These are phyloP conservation scores for Secale cereale DNA, from an alignment of 176 grass and related monocot genomes.

Conservation along the genomic window DNA sequence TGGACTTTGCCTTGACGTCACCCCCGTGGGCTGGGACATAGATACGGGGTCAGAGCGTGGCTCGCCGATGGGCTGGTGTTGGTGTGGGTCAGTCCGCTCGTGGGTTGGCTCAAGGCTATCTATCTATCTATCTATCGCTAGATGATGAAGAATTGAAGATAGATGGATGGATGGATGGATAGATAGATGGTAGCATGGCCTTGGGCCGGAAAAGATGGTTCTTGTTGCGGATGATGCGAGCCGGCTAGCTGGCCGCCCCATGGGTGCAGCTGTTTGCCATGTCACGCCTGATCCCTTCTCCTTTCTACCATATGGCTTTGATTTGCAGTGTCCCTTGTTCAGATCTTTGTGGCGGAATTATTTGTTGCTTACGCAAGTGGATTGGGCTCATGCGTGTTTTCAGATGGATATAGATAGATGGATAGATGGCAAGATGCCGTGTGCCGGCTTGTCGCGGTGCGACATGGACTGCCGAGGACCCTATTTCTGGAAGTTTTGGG, in stretches of 20 bases:
- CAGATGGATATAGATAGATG: background rate
- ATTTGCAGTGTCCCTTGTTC: background rate
- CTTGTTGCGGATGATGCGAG: constrained; percentile 15
- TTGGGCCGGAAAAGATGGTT: background rate
- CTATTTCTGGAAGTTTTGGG: constrained; percentile 14
- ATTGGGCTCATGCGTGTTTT: background rate
- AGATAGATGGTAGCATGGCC: background rate
- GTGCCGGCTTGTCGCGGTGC: background rate
- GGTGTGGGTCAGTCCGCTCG: constrained; percentile 19
- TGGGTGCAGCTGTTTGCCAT: constrained; percentile 8
- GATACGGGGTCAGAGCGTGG: background rate
- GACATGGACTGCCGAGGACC: background rate
- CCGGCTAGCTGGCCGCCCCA: background rate
- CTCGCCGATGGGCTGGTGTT: background rate
- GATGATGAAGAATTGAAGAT: background rate
- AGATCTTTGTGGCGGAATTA: background rate
- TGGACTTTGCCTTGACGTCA: background rate
- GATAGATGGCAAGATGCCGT: background rate
- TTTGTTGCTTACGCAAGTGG: background rate
- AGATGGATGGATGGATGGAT: too few species aligned
- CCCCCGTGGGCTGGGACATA: background rate
- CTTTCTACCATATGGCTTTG: background rate
- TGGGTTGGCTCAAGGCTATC: background rate
- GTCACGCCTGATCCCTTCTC: constrained; percentile 1
- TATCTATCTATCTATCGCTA: too few species aligned